These are phyloP conservation scores for Aspergillus nanangensis DNA, from an alignment of 495 filamentous ascomycete species.

Conservation along the genomic window DNA sequence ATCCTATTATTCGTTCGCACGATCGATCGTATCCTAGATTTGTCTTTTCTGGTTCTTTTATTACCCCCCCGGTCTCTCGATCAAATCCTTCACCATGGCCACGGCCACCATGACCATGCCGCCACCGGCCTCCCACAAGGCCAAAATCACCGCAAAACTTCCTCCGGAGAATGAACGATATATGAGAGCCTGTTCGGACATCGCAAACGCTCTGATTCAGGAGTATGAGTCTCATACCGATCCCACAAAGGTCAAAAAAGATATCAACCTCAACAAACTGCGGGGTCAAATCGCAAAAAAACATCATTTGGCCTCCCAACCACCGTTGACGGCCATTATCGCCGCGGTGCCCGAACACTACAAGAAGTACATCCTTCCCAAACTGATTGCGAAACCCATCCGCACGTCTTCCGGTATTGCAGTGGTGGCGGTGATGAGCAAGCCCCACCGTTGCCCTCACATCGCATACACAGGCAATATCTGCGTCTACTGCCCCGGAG, in stretches of 20 bases:
- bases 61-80: no score
- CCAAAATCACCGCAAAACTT: constrained; percentile 67
- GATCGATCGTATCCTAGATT: no score
- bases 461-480: constrained; percentile 98
- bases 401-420: constrained; percentile 96
- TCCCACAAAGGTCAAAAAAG: constrained; percentile 64
- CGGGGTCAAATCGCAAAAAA: constrained; percentile 88
- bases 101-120: constrained; percentile 58
- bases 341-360: constrained; percentile 97
- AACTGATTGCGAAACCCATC: constrained; percentile 94
- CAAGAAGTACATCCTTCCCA: constrained; percentile 97
- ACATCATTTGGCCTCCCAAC: constrained; percentile 77
- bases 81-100: constrained; percentile 51
- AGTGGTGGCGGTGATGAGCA: constrained; percentile 99
- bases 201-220: constrained; percentile 87
- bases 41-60: no score
- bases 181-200: constrained; percentile 89
- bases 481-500: constrained; percentile 97
- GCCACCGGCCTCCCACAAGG: constrained; percentile 35
- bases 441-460: constrained; percentile 94
- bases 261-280: constrained; percentile 89
- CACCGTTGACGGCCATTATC: constrained; percentile 93
- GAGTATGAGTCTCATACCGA: constrained; percentile 80
- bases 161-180: constrained; percentile 90
- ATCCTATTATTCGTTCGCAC: no score